Evolutionary conservation across 345 rosid genomes (phyloP), one percentile per base, ranked within the genome.

Genomic region (Crucihimalaya himalaica): DNA sequence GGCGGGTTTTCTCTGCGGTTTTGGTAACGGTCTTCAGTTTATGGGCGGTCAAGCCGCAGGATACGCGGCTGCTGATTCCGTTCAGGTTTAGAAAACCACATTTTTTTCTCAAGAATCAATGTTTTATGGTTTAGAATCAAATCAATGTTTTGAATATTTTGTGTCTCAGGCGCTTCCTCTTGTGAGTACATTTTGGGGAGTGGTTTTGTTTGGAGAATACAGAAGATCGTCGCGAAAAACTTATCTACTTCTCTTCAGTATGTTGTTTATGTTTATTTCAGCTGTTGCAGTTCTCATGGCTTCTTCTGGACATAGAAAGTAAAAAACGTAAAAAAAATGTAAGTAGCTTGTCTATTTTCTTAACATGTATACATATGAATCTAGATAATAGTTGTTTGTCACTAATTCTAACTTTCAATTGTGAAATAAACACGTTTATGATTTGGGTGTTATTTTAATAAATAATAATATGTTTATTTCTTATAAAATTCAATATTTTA

Each of bases 41-140:
- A 89, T 89, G 88, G 94, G 92, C 0, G 98, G 98, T 45, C 90
- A 93, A 76, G 95, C 97, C 6, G 91, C 95, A 42, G 97, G 96
- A 14, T 93, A 93, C 63, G 98, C 96, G 29, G 97, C 96, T 2
- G 92, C 98, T 19, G 90, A 88, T 69, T 83, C 93, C 9, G 93
- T 93, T 71, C 98, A 87, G 92, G 93, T 72, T 81, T 61, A 13
- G 13, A 29, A 27, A 14, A 1, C 7, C 11, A 15, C 58, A 6
- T 27, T 25, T 25, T 5, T 12, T 1, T 4, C 21, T 60, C 2
- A 61, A 61, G 50, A 61, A 23, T 37, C 50, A 21, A 20, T 60
- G 19, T 19, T 60, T 60, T 8, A 2, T 18, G 62, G 50, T 40
- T n/a, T n/a, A n/a, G n/a, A n/a, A 16, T 48, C 46, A 7, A 25